A percentile compares a stretch with the other conserved stretches of the same genome.
Evolutionary conservation across 345 rosid species (phyloP).

Genomic region (Gossypium thurberi): DNA sequence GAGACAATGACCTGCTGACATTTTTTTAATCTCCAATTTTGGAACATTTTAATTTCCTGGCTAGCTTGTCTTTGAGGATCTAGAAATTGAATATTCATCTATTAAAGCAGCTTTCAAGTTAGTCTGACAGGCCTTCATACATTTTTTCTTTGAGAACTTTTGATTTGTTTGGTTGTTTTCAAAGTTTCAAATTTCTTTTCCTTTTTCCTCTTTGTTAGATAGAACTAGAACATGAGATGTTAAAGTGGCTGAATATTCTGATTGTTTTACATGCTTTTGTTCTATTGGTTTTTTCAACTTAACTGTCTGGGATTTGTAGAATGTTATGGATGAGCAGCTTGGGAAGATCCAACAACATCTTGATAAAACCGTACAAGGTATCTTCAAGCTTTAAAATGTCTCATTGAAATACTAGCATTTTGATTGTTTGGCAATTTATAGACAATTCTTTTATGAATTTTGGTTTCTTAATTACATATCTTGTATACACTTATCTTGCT

Average conservation of each 20-base stretch:
- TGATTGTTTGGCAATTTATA: not conserved
- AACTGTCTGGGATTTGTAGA: constrained; percentile 39
- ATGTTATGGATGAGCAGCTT: constrained; percentile 43
- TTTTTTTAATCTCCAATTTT: not conserved
- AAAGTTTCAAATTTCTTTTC: not conserved
- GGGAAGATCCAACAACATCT: constrained; percentile 68
- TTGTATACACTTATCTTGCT: not conserved
- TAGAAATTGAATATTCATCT: not conserved
- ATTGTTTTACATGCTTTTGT: constrained; percentile 5
- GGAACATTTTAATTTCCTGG: not conserved
- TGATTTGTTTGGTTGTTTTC: not conserved
- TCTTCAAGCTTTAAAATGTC: not conserved
- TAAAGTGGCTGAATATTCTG: not conserved
- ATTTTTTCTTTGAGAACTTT: not conserved
- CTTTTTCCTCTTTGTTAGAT: not conserved
- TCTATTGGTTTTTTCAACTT: constrained; percentile 9
- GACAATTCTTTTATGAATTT: not conserved
- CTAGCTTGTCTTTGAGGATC: not conserved
- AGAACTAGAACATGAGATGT: not conserved
- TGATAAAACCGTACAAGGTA: constrained; percentile 86
- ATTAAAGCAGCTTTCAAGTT: not conserved
- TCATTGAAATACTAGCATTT: not conserved
- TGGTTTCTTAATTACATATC: not conserved
- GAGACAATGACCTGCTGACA: not conserved
- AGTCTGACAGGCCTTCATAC: not conserved